phyloP scores from a whole-genome alignment of 2,329 filamentous ascomycete genomes.

The Triangularia setosa region DNA sequence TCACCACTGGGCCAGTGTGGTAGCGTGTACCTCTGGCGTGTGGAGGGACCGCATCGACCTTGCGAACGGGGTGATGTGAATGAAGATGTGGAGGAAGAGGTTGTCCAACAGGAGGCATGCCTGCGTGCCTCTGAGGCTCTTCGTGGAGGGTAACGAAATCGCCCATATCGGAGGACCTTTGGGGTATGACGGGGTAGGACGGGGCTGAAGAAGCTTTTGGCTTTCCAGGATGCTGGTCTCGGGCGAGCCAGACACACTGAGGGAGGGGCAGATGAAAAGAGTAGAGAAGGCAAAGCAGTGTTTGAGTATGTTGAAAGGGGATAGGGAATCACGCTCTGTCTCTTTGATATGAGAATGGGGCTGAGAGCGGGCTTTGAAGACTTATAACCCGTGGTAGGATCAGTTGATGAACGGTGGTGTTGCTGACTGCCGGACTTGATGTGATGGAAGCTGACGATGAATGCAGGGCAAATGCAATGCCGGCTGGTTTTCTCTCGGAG shows the following conservation, averaged over 20 bases:
- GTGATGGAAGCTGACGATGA: not conserved
- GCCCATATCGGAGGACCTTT: constrained; percentile 3
- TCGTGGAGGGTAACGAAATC: constrained; percentile 15
- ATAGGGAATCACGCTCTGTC: not conserved
- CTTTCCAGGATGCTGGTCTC: not conserved
- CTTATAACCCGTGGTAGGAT: not conserved
- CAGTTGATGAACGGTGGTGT: not conserved
- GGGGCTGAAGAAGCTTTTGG: not conserved
- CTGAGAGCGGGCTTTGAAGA: not conserved
- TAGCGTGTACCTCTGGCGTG: not conserved
- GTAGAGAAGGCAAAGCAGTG: not conserved
- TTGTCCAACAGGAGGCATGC: not conserved
- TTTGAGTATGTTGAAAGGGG: not conserved
- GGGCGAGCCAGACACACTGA: not conserved
- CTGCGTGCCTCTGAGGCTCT: constrained; percentile 5
- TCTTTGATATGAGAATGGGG: not conserved
- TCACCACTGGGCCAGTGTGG: not conserved
- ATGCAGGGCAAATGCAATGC: not conserved
- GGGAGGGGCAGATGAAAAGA: not conserved
- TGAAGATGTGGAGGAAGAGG: not conserved
- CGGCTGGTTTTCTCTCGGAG: not conserved
- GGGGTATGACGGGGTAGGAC: not conserved
- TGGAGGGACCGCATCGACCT: not conserved
- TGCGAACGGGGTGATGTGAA: not conserved
- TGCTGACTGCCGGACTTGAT: not conserved